Conservation (phyloP, 108 stramenopile genomes). For the Fistulifera pelliculosa region DNA sequence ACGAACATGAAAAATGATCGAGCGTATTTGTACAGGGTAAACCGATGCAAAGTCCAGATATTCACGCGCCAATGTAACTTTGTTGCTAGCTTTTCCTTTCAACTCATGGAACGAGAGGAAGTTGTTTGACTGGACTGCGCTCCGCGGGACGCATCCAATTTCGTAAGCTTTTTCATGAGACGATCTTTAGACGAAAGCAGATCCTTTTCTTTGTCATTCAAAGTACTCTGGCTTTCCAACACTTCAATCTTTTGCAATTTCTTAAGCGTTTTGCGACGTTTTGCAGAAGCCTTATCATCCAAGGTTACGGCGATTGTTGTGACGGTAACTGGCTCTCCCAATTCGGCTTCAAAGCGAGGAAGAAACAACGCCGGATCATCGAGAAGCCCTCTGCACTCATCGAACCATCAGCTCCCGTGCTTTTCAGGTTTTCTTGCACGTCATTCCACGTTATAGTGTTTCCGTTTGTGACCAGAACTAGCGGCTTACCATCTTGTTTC, state of each 20-base stretch:
- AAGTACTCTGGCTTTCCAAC: conserved; percentile 26
- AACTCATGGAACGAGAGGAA: conserved; percentile 31
- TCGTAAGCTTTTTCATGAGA: conserved; percentile 4
- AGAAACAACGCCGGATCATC: conserved; percentile 88
- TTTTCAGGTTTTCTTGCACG: conserved; percentile 49
- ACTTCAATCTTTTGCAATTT: conserved; percentile 53
- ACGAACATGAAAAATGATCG: conserved; percentile 79
- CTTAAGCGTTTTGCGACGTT: conserved; percentile 34
- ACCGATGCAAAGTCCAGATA: conserved; percentile 55
- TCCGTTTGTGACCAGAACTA: conserved; percentile 81
- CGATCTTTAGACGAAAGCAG: conserved; percentile 36
- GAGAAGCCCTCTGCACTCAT: conserved; percentile 92
- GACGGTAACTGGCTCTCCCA: neutral
- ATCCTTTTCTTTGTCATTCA: conserved; percentile 41
- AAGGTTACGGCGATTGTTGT: neutral
- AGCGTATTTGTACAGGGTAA: conserved; percentile 73
- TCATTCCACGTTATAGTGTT: conserved; percentile 82
- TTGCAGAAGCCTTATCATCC: conserved; percentile 8
- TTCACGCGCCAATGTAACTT: conserved; percentile 54
- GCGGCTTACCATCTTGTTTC: conserved; percentile 28
- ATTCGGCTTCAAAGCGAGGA: conserved; percentile 15
- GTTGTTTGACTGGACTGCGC: conserved; percentile 1
- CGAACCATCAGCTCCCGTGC: conserved; percentile 75
- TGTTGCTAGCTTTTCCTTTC: conserved; percentile 16
- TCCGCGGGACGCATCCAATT: neutral